Evolutionary conservation across 495 filamentous ascomycete species (phyloP), one percentile per base, ranked within the genome.

Genomic region (Hypoxylon rickii): DNA sequence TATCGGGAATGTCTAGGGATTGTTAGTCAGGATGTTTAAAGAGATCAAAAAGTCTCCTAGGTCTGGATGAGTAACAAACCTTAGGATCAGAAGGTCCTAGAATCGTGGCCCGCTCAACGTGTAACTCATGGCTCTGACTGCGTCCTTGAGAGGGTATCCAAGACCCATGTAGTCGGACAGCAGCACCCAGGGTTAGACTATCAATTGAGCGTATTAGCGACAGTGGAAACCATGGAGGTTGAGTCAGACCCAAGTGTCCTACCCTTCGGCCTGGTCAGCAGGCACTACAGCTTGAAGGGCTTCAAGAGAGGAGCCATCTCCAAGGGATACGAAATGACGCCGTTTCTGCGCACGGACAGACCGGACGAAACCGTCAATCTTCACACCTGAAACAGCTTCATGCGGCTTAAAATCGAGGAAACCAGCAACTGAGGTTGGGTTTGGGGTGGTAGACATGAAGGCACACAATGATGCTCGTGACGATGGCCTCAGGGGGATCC

Each of bases 281-380:
- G 80, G 84, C 54, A 97, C 72, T 20, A 97, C 83, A 22, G 86
- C 93, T 75, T 98, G 95, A 36, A 97, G 64, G 37, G 90, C 74
- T 41, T 85, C 73, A 38, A 88, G 72, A 22, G 87, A 90, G 11
- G 95, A 96, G 26, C 94, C 94, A 78, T 98, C 94, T 3, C 87
- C 85, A 44, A 98, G 77, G 44, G 89, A 81, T 12, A 90, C 89
- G 74, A 98, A 98, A 11, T 86, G 84, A 54, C 84, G 76, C 36
- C 78, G 78, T 73, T 96, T 96, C 74, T 95, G 92, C 63, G 89
- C 87, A 49, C 95, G 83, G 49, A 97, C 84, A 12, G 90, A 90
- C 40, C 89, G 84, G 54, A 97, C 77, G 71, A 86, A 92, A 26
- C 93, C 94, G 65, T 89, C 79, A 53, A 96, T 75, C 37, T 73